These are phyloP conservation scores for Postia placenta DNA, from an alignment of 768 basidiomycete species.

Conservation along the genomic window DNA sequence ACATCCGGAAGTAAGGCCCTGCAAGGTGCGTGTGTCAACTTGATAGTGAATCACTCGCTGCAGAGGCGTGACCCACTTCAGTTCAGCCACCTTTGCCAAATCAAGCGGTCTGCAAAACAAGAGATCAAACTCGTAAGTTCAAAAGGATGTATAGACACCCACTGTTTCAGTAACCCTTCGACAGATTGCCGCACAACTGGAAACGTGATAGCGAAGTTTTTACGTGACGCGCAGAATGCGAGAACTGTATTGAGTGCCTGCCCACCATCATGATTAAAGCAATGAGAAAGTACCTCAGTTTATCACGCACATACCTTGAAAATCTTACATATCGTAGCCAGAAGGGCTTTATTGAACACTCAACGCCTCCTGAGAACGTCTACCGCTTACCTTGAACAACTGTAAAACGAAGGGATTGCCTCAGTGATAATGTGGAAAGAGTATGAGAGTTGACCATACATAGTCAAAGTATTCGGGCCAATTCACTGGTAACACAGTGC, in stretches of 20 bases:
- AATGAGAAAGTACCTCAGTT: too few relatives aligned
- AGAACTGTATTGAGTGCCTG: constrained; percentile 87
- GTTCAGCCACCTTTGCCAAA: constrained; percentile 69
- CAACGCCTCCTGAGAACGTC: constrained; percentile 10
- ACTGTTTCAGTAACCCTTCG: constrained; percentile 75
- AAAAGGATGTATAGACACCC: constrained; percentile 13
- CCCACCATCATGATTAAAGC: too few relatives aligned
- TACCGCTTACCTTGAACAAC: constrained; percentile 52
- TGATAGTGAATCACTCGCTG: background rate
- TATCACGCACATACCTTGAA: constrained; percentile 40
- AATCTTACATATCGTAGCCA: constrained; percentile 28
- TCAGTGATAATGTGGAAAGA: background rate
- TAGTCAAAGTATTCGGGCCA: constrained; percentile 24
- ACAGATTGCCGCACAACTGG: constrained; percentile 70
- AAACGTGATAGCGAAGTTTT: constrained; percentile 77
- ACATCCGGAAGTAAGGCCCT: constrained; percentile 81
- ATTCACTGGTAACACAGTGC: background rate
- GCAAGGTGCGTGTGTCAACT: background rate
- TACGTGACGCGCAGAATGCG: constrained; percentile 78
- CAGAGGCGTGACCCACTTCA: constrained; percentile 52
- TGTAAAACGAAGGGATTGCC: too few relatives aligned
- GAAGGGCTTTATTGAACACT: background rate
- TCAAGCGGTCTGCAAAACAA: constrained; percentile 58
- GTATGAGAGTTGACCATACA: constrained; percentile 8
- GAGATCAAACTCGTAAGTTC: background rate